phyloP scores from a whole-genome alignment of 2,329 filamentous ascomycete genomes.

The Colletotrichum tropicale region DNA sequence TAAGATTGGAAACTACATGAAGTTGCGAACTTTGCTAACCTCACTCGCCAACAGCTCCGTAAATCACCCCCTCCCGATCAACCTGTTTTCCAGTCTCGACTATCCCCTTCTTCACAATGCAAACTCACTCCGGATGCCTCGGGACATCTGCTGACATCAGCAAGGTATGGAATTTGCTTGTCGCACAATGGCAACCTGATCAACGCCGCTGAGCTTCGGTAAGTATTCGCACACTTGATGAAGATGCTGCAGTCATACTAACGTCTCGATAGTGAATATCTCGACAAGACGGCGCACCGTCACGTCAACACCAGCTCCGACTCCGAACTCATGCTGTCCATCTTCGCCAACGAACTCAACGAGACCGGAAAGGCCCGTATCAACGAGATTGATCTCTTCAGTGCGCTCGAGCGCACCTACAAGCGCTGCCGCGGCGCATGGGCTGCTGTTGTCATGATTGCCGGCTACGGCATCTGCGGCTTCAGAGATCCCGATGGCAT shows the following conservation, averaged over 20 bases:
- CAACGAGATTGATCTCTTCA: slow-evolving; percentile 79
- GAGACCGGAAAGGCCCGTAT: slow-evolving; percentile 82
- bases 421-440: slow-evolving; percentile 74
- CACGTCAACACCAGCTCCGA: slow-evolving; percentile 64
- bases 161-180: slow-evolving; percentile 32
- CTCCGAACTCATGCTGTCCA: slow-evolving; percentile 30
- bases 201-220: slow-evolving; percentile 71
- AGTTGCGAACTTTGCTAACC: background rate
- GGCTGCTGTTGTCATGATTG: slow-evolving; percentile 82
- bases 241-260: background rate
- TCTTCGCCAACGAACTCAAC: slow-evolving; percentile 83
- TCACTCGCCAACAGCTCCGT: background rate
- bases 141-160: background rate
- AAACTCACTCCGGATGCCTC: background rate
- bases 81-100: background rate
- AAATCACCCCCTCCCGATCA: background rate
- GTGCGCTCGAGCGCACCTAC: slow-evolving; percentile 57
- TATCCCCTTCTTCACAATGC: background rate
- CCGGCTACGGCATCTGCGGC: slow-evolving; percentile 78
- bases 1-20: background rate
- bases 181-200: slow-evolving; percentile 90
- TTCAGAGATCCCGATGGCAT: slow-evolving; percentile 75
- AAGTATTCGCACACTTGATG: slow-evolving; percentile 19
- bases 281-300: slow-evolving; percentile 80
- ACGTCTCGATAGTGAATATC: slow-evolving; percentile 42